Evolutionary conservation across 257 asterid genomes (phyloP), one percentile per base, ranked within the genome.

Genomic region (Mentha longifolia): DNA sequence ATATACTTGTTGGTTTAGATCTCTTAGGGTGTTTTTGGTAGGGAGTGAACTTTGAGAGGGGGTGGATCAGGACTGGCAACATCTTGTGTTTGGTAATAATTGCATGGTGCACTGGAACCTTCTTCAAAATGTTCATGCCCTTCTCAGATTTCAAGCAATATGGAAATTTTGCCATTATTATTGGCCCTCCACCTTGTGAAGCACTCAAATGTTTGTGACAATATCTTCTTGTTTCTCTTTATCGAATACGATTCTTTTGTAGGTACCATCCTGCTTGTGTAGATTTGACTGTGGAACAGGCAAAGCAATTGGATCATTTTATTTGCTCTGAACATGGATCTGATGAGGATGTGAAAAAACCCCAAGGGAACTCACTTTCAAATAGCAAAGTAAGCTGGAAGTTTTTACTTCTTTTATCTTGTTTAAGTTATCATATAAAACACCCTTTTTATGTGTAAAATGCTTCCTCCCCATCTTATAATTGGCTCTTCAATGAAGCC

Each of bases 221-320:
- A 20, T 22, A 17, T 16, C n/a, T 42, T 17, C 28, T 11, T 72
- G 49, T 9, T 73, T 35, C 6, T 15, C 25, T 47, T 50, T 15
- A 62, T 76, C 31, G 41, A 20, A 6, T 13, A 17, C 5, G 56
- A 63, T 63, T 37, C 50, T 20, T 61, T 62, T 57, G 65, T 67
- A 88, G 97, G 97, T 90, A 78, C 71, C 96, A 90, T 85, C 96
- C 96, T 13, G 81, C 77, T 61, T 90, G 96, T 80, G 78, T 88
- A 42, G 86, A 81, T 8, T 72, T 88, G 92, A 83, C 85, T 9
- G 49, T 67, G 55, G 89, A 85, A 52, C 81, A 87, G 66, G 85
- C 88, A 13, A 87, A 81, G 70, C 78, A 67, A 56, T 15, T 82
- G 55, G 89, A 77, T 31, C 75, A 76, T 28, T 87, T 84, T 63